Percentiles rank a stretch among this genome's conserved stretches.
phyloP scores from a whole-genome alignment of 768 basidiomycete species.

The Naganishia antarctica region DNA sequence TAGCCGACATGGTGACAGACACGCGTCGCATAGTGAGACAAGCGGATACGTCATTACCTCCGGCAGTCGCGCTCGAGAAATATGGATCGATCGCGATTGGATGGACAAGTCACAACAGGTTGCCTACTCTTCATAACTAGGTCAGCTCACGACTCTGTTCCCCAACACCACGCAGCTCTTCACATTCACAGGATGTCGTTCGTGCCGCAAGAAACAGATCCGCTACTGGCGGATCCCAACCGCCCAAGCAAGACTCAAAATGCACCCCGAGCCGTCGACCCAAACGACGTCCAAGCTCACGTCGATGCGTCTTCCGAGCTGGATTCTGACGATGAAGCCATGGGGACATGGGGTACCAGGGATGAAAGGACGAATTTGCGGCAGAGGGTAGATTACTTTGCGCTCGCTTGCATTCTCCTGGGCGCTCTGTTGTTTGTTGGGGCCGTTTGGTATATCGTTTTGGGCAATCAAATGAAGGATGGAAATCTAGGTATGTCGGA shows the following conservation, averaged over 20 bases:
- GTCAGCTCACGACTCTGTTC: too few species aligned
- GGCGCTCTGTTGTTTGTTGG: constrained; percentile 18
- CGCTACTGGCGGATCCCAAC: constrained; percentile 24
- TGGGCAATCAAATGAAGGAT: background rate
- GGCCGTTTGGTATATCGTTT: constrained; percentile 22
- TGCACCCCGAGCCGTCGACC: constrained; percentile 20
- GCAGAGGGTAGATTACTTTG: constrained; percentile 17
- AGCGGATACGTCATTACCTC: background rate
- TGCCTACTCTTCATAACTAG: too few species aligned
- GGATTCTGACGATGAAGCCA: constrained; percentile 25
- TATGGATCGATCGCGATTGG: constrained; percentile 19
- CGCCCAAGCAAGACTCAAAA: constrained; percentile 22
- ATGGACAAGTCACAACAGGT: too few species aligned
- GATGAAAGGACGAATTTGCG: constrained; percentile 15
- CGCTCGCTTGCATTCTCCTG: constrained; percentile 14
- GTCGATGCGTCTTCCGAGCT: constrained; percentile 18
- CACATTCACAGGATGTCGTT: constrained; percentile 21
- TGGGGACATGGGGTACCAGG: constrained; percentile 24
- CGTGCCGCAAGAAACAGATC: constrained; percentile 27
- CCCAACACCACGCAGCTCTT: background rate
- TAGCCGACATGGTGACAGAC: background rate
- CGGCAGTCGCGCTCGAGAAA: background rate
- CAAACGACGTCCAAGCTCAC: background rate
- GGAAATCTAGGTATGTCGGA: constrained; percentile 3
- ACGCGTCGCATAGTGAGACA: constrained; percentile 20